Evolutionary conservation across 2,329 filamentous ascomycete species (phyloP).

Genomic region (Epichloe gansuensis): DNA sequence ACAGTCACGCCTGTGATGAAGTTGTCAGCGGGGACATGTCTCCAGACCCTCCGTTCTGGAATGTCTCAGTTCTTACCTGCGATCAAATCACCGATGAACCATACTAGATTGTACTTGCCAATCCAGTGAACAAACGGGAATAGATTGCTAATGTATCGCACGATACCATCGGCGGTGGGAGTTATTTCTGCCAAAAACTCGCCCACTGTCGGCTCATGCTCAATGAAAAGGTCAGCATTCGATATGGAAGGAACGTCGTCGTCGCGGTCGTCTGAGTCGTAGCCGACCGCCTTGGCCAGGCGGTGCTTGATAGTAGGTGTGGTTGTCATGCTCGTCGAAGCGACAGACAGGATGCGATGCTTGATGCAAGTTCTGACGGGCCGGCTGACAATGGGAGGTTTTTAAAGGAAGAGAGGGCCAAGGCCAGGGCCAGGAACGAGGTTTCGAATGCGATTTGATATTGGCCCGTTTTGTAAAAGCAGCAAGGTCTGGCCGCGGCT

Average conservation of each 20-base stretch:
- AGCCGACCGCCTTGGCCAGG: conserved; percentile 20
- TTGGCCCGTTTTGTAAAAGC: neutral
- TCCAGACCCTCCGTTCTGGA: neutral
- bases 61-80: conserved; percentile 21
- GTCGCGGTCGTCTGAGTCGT: conserved; percentile 20
- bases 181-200: conserved; percentile 28
- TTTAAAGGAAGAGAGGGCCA: neutral
- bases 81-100: conserved; percentile 35
- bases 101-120: conserved; percentile 35
- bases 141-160: conserved; percentile 26
- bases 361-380: neutral
- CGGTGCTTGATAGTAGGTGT: conserved; percentile 13
- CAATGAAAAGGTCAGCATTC: conserved; percentile 26
- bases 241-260: conserved; percentile 22
- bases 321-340: conserved; percentile 1
- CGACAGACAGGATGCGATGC: neutral
- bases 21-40: conserved; percentile 8
- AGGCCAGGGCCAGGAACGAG: neutral
- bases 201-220: conserved; percentile 29
- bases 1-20: conserved; percentile 28
- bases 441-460: neutral
- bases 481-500: neutral
- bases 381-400: neutral
- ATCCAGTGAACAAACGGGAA: conserved; percentile 40
- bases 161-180: conserved; percentile 19